These are phyloP conservation scores for Skeletonema costatum DNA, from an alignment of 108 stramenopile species.

Conservation along the genomic window DNA sequence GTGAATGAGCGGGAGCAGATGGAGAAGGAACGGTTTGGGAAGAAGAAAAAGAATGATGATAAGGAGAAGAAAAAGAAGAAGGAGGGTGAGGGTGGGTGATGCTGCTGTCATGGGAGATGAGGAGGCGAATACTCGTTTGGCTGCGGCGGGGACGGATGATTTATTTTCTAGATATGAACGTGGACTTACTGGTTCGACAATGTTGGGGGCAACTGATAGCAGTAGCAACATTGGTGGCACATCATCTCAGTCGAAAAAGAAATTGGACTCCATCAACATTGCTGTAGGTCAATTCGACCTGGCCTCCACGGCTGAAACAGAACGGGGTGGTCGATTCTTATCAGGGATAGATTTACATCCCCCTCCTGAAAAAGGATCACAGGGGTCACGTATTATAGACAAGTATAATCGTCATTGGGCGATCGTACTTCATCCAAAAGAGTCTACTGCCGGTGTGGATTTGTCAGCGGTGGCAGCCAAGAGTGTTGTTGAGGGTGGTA, in stretches of 20 bases:
- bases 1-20: constrained; percentile 34
- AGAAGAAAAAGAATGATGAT: background rate
- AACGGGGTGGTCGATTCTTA: constrained; percentile 75
- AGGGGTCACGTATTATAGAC: constrained; percentile 73
- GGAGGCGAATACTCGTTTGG: constrained; percentile 59
- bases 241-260: constrained; percentile 1
- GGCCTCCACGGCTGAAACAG: constrained; percentile 80
- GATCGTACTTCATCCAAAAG: constrained; percentile 84
- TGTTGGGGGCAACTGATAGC: background rate
- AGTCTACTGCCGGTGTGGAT: constrained; percentile 74
- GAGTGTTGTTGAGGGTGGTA: constrained; percentile 49
- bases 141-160: constrained; percentile 85
- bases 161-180: constrained; percentile 82
- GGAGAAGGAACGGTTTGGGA: constrained; percentile 31
- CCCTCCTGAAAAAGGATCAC: constrained; percentile 54
- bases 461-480: constrained; percentile 60
- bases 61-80: background rate
- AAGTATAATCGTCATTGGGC: constrained; percentile 92
- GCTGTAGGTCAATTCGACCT: constrained; percentile 89
- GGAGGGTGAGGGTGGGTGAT: background rate
- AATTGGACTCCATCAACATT: constrained; percentile 52
- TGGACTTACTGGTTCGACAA: constrained; percentile 14
- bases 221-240: constrained; percentile 10
- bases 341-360: constrained; percentile 74
- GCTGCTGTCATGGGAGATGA: constrained; percentile 13